Base-by-base conservation (phyloP, 2,329 filamentous ascomycete species). In the Periconia sp. region DNA sequence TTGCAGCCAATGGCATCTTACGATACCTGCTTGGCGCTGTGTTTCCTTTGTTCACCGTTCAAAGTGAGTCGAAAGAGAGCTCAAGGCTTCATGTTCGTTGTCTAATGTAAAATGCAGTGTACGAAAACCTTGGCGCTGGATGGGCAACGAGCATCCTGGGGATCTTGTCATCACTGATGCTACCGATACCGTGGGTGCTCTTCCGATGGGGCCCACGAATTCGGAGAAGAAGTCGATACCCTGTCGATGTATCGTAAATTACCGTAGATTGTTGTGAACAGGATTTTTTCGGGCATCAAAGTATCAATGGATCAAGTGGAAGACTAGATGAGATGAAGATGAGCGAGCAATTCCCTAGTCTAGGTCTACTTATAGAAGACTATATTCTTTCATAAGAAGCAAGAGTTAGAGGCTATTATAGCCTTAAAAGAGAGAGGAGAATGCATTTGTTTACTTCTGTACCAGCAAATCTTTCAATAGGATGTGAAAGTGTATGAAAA, bases 91-190 rank as follows among this genome's bases (percentile, higher is more conserved):
- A 27, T 27, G 3, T 27, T 15, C 17, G 1, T 10, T 45, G 14
- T 33, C 49, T 57, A 40, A 59, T 37, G 20, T 35, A 5, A 2
- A 31, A 14, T 27, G 5, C 20, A 68, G 66, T 73, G 70, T 73
- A 72, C 47, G 42, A 65, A 19, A 56, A 54, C 3, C 61, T 77
- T 3, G 72, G 72, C 0, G 67, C 68, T 15, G 68, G 69, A 9
- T 77, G 74, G 74, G 74, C 74, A 2, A 72, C 71, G 1, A 71
- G 66, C 10, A 58, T 77, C 27, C 63, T 77, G 19, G 75, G 69
- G 10, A 74, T 75, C 49, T 45, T 79, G 6, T 72, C 70, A 20
- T 48, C 77, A 5, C 62, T 57, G 7, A 67, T 69, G 64, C 48
- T 69, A 41, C 66, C 66, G 0, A 69, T 71, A 19, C 68, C 66